Evolutionary conservation across 2,329 filamentous ascomycete species (phyloP).

Genomic region (Beauveria varroae): DNA sequence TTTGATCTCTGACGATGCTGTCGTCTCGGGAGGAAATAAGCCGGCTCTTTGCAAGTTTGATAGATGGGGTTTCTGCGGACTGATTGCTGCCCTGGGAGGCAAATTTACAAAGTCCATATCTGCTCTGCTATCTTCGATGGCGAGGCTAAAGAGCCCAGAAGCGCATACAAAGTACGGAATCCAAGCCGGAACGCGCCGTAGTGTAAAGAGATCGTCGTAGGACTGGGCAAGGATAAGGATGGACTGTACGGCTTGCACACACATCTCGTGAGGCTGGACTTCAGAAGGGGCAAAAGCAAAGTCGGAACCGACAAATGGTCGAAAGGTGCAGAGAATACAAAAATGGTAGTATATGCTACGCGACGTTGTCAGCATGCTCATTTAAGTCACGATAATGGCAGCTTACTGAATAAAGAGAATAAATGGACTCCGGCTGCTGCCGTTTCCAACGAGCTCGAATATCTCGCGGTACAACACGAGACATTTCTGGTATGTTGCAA

Average conservation of each 20-base stretch:
- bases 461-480: constrained; percentile 15
- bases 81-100: background rate
- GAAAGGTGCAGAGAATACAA: constrained; percentile 13
- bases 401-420: constrained; percentile 15
- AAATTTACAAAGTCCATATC: background rate
- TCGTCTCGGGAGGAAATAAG: background rate
- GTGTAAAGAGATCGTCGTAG: constrained; percentile 15
- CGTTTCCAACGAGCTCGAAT: constrained; percentile 6
- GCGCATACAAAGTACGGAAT: constrained; percentile 14
- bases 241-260: background rate
- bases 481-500: constrained; percentile 12
- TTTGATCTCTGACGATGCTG: background rate
- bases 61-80: background rate
- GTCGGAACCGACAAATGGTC: constrained; percentile 4
- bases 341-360: constrained; percentile 17
- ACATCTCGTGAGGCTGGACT: constrained; percentile 1
- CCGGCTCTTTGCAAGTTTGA: background rate
- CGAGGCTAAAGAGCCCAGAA: constrained; percentile 7
- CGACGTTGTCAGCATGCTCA: background rate
- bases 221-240: constrained; percentile 11
- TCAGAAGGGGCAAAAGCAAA: background rate
- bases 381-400: background rate
- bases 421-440: constrained; percentile 11
- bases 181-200: constrained; percentile 12
- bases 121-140: background rate